These are phyloP conservation scores for Apiotrichum veenhuisii DNA, from an alignment of 1,284 basidiomycete genomes.

Conservation along the genomic window DNA sequence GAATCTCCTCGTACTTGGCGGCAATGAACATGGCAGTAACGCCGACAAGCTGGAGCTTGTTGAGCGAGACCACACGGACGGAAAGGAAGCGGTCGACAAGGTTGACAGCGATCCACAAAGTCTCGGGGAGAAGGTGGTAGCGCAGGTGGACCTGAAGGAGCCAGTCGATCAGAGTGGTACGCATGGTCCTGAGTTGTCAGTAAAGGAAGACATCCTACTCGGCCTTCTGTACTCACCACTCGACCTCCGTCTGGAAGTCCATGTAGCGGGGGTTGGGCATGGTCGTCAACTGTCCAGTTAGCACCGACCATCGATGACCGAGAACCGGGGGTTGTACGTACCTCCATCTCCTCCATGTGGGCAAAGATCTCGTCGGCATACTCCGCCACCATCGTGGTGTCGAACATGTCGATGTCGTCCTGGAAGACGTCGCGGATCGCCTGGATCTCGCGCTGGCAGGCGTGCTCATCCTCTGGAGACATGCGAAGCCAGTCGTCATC, in stretches of 20 bases:
- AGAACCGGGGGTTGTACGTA: slow-evolving; percentile 44
- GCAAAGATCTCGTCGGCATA: slow-evolving; percentile 96
- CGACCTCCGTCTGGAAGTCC: slow-evolving; percentile 88
- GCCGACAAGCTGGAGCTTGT: slow-evolving; percentile 63
- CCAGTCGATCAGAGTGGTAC: slow-evolving; percentile 58
- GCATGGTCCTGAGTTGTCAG: slow-evolving; percentile 52
- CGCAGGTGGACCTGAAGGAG: slow-evolving; percentile 61
- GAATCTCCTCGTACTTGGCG: slow-evolving; percentile 61
- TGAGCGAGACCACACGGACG: slow-evolving; percentile 59
- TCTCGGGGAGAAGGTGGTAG: slow-evolving; percentile 65
- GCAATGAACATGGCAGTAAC: slow-evolving; percentile 65
- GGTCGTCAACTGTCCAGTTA: slow-evolving; percentile 60
- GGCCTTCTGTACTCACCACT: slow-evolving; percentile 58
- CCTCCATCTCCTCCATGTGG: slow-evolving; percentile 92
- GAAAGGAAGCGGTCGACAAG: slow-evolving; percentile 63
- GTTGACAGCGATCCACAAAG: slow-evolving; percentile 66
- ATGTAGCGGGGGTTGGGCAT: slow-evolving; percentile 96
- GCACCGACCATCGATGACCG: neutral
- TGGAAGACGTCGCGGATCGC: slow-evolving; percentile 51
- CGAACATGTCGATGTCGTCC: slow-evolving; percentile 78
- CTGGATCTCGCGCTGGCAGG: slow-evolving; percentile 38
- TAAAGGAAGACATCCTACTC: neutral
- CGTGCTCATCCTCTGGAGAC: slow-evolving; percentile 41
- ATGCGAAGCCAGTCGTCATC: slow-evolving; percentile 66
- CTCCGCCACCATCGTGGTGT: slow-evolving; percentile 97